Base-by-base conservation (phyloP, 2,329 filamentous ascomycete genomes). In the Beauveria caledonica region DNA sequence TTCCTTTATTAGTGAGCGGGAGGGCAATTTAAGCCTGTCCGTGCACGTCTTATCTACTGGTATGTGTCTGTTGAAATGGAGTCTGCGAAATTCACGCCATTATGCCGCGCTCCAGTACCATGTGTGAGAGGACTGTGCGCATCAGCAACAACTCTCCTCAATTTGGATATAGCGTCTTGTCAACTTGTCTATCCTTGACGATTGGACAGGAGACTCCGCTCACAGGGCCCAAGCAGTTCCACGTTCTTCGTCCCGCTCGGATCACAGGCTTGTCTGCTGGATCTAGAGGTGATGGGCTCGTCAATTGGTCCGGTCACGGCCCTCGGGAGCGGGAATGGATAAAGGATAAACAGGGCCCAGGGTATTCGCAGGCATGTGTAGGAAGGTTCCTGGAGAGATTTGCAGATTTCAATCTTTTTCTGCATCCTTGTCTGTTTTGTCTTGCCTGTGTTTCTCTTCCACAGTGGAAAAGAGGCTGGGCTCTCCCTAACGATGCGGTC, bases 81-180 rank as follows among this genome's bases (percentile, higher is more conserved):
- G 52, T n/a, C 29, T 15, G 8, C 23, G 45, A 46, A 33, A 55
- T 17, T 46, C 21, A n/a, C 53, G 40, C 53, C 53, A 46, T 55
- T 15, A 44, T 55, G 52, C 21, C 23, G 13, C n/a, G 13, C 10
- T 25, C 25, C 15, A 40, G 50, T 50, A n/a, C 39, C 40, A 19
- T 29, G 52, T 44, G 39, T 23, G 13, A 49, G 52, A 55, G 53
- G 53, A 56, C 53, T 56, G 53, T 56, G 53, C 53, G 53, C 44
- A 21, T 23, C 53, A 48, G 42, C 53, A 36, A 36, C 6, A 1
- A 29, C 7, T 27, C 29, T 39, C 21, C 49, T 21, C 19, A 9
- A 6, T 25, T 13, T 15, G 21, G 51, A 25, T 27, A 21, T 25
- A 52, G 33, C 13, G 36, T 42, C 29, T 36, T 11, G n/a, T 51